phyloP scores from a whole-genome alignment of 805 yeast species.

The Hanseniaspora guilliermondii region DNA sequence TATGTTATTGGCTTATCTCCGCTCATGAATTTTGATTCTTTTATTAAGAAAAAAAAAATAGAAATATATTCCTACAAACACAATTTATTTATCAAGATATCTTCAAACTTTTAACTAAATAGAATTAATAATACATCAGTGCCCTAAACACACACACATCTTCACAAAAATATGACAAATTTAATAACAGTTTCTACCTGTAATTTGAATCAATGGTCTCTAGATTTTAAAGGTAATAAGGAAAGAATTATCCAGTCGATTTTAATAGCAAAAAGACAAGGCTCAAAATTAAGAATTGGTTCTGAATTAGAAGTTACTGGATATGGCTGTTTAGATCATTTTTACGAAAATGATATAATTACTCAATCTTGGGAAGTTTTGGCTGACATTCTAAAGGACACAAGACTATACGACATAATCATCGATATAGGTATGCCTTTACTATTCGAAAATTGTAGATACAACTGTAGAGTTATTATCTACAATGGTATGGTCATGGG shows the following conservation, averaged over 20 bases:
- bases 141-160: too few relatives aligned
- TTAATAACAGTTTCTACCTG: conserved; percentile 85
- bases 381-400: conserved; percentile 54
- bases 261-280: conserved; percentile 54
- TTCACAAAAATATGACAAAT: conserved; percentile 51
- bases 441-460: conserved; percentile 72
- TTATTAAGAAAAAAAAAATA: too few relatives aligned
- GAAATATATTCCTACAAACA: too few relatives aligned
- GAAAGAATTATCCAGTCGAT: conserved; percentile 82
- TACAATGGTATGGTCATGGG: conserved; percentile 65
- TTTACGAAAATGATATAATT: conserved; percentile 76
- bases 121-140: too few relatives aligned
- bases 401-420: conserved; percentile 62
- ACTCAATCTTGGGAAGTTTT: conserved; percentile 93
- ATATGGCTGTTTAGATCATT: conserved; percentile 90
- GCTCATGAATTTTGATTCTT: too few relatives aligned
- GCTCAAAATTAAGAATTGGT: conserved; percentile 82
- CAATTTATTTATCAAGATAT: background rate
- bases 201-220: conserved; percentile 95
- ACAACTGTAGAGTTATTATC: conserved; percentile 81
- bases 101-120: background rate
- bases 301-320: conserved; percentile 94
- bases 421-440: conserved; percentile 94
- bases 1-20: too few relatives aligned
- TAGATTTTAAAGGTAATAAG: conserved; percentile 93